Evolutionary conservation across 192 early-diverging fungal species (phyloP), one percentile per base, ranked within the genome.

Genomic region (Umbelopsis ramanniana): DNA sequence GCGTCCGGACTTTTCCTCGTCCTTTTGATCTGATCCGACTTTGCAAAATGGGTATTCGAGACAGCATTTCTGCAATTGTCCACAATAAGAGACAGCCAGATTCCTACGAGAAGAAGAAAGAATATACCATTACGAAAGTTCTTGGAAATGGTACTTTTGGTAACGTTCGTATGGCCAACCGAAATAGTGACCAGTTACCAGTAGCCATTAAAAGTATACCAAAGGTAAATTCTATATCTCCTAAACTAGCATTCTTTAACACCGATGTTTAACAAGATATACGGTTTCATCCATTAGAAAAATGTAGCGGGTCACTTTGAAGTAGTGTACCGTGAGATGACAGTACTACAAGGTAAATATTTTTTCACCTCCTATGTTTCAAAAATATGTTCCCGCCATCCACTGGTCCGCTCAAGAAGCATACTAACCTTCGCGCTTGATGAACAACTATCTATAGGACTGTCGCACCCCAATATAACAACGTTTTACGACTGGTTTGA

Each of bases 141-240:
- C 67, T 50, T 8, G 48, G 45, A 24, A 68, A 50, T 26, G 89
- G 90, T 19, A 88, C 89, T 4, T 92, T 89, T 77, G 90, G 89
- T 43, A 87, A 89, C 35, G 90, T 92, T 47, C 81, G 86, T 66
- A 72, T 84, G 73, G 88, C 88, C 9, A 75, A 67, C 12, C 79
- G 83, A 10, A 87, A 89, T 66, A 89, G 86, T 29, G 87, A 89
- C 24, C 87, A 89, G 17, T 86, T 87, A 23, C 83, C 86, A 33
- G 92, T 93, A 43, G 95, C 95, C 2, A 85, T 94, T 70, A 96
- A 97, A 81, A 88, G 96, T 54, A 96, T 97, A 76, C 87, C 87
- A 78, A 96, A 70, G 69, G 57, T 63, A 63, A 17, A 19, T 37
- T 19, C 1, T 2, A 17, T 4, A 33, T 8, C 23, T 35, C 19